phyloP scores from a whole-genome alignment of 2,329 filamentous ascomycete species.

The Pseudogymnoascus sp. region DNA sequence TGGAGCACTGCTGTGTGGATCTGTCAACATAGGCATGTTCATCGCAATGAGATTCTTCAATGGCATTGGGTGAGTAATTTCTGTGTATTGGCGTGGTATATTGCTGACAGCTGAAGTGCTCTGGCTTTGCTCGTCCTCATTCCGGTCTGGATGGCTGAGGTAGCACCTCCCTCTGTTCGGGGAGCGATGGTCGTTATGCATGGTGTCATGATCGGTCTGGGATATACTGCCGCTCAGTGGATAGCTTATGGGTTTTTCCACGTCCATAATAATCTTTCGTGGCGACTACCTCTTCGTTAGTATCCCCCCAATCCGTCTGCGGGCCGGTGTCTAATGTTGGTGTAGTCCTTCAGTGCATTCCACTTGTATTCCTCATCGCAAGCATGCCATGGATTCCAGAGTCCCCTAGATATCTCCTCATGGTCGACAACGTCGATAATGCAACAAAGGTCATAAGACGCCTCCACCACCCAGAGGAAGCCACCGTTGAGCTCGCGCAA shows the following conservation, averaged over 20 bases:
- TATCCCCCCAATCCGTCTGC: neutral
- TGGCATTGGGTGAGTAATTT: conserved; percentile 33
- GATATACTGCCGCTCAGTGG: neutral
- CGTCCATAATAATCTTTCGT: neutral
- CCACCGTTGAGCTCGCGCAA: conserved; percentile 10
- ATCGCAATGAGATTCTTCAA: conserved; percentile 36
- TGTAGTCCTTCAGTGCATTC: conserved; percentile 15
- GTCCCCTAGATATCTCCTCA: conserved; percentile 27
- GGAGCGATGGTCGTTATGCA: neutral
- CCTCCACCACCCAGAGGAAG: neutral
- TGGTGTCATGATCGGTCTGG: neutral
- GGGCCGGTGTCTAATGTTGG: conserved; percentile 17
- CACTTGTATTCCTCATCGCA: conserved; percentile 11
- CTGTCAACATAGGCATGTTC: conserved; percentile 34
- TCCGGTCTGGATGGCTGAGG: neutral
- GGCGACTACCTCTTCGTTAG: neutral
- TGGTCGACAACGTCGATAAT: neutral
- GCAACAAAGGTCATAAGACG: neutral
- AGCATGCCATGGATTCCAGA: conserved; percentile 16
- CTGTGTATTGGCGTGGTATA: neutral
- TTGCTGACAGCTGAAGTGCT: too few species aligned
- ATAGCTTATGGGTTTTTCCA: neutral
- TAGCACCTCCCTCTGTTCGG: neutral
- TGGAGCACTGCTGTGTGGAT: conserved; percentile 39
- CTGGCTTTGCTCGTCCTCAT: neutral